Conservation (phyloP, 73 alveolate genomes). For the Paramecium primaurelia region DNA sequence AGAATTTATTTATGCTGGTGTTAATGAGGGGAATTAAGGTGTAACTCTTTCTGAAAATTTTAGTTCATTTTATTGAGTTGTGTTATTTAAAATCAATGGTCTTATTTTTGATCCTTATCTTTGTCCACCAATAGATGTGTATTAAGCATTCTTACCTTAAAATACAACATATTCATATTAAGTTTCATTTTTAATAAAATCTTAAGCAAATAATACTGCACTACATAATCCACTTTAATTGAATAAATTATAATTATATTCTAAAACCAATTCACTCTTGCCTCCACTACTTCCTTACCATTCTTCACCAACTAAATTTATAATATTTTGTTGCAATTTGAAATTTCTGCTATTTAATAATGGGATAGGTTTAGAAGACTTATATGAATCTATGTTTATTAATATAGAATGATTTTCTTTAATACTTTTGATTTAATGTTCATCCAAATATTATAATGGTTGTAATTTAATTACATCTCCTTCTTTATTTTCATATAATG, state of each 20-base stretch:
- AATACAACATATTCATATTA: not conserved
- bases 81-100: not conserved
- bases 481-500: not conserved
- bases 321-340: not conserved
- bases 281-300: conserved; percentile 43
- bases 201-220: not conserved
- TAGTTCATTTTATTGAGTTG: not conserved
- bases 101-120: not conserved
- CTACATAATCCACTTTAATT: not conserved
- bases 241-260: not conserved
- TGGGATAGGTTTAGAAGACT: not conserved
- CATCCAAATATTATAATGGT: not conserved
- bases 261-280: not conserved
- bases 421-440: not conserved
- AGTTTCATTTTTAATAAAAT: not conserved
- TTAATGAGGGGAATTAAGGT: not conserved
- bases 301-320: not conserved
- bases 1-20: not conserved
- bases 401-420: not conserved
- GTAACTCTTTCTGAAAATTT: not conserved
- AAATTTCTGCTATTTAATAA: not conserved
- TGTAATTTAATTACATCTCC: not conserved
- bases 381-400: not conserved
- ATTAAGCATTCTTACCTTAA: not conserved
- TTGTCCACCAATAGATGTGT: not conserved